These are phyloP conservation scores for Sugiyamaella sp. DNA, from an alignment of 1,139 yeast genomes.

Conservation along the genomic window DNA sequence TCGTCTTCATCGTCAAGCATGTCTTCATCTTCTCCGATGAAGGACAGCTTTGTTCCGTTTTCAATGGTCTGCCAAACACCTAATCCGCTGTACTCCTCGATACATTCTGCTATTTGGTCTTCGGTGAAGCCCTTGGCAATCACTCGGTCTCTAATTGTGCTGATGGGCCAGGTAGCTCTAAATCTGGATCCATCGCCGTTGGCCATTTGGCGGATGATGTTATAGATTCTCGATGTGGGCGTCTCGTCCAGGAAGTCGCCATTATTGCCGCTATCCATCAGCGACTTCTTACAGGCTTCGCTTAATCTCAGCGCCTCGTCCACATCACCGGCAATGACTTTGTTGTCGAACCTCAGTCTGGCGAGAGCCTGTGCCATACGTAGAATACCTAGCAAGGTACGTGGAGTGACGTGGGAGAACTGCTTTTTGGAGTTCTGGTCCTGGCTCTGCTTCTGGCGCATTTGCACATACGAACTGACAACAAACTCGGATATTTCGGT, in stretches of 20 bases:
- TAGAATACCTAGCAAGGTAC: slow-evolving; percentile 88
- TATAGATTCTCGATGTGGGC: slow-evolving; percentile 60
- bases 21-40: slow-evolving; percentile 30
- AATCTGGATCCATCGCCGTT: slow-evolving; percentile 49
- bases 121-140: slow-evolving; percentile 84
- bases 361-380: slow-evolving; percentile 96
- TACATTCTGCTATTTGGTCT: slow-evolving; percentile 73
- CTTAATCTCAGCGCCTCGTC: slow-evolving; percentile 92
- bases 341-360: slow-evolving; percentile 75
- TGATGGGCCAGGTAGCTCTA: slow-evolving; percentile 55
- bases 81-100: slow-evolving; percentile 69
- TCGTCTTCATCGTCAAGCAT: slow-evolving; percentile 15
- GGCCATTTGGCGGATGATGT: slow-evolving; percentile 59
- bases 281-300: slow-evolving; percentile 82
- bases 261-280: slow-evolving; percentile 48
- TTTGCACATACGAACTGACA: slow-evolving; percentile 80
- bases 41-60: slow-evolving; percentile 39
- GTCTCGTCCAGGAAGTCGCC: slow-evolving; percentile 50
- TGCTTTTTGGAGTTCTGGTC: slow-evolving; percentile 78
- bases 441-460: slow-evolving; percentile 87
- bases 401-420: slow-evolving; percentile 91
- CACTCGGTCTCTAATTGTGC: slow-evolving; percentile 65
- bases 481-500: slow-evolving; percentile 85
- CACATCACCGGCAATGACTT: slow-evolving; percentile 77
- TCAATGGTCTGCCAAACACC: slow-evolving; percentile 80